phyloP scores from a whole-genome alignment of 75 land plant species.

The Adiantum capillusveneris region DNA sequence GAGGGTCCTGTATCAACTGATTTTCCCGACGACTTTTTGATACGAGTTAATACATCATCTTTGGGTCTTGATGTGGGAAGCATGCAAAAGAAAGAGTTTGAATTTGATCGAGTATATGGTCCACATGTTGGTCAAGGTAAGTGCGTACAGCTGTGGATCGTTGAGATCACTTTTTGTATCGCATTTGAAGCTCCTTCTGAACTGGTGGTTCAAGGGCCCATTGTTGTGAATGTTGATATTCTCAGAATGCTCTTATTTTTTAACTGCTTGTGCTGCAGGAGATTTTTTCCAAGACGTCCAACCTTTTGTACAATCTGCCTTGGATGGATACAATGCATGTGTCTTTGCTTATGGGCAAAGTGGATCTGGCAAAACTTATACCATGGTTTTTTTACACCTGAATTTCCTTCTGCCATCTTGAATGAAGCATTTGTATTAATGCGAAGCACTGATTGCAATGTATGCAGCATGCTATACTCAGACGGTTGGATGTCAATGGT shows the following conservation, averaged over 20 bases:
- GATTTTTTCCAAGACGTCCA: conserved; percentile 82
- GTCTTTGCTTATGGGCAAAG: conserved; percentile 91
- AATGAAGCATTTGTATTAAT: too few relatives aligned
- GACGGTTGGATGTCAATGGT: too few relatives aligned
- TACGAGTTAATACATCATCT: conserved; percentile 46
- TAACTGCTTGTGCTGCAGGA: conserved; percentile 54
- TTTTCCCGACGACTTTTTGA: conserved; percentile 79
- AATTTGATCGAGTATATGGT: conserved; percentile 96
- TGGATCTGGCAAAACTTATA: conserved; percentile 81
- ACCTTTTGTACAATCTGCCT: conserved; percentile 92
- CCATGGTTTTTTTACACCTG: too few relatives aligned
- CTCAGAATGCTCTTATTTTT: too few relatives aligned
- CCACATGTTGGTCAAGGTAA: conserved; percentile 97
- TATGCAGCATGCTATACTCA: too few relatives aligned
- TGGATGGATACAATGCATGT: conserved; percentile 93
- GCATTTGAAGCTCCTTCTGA: too few relatives aligned
- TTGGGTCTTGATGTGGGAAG: conserved; percentile 51
- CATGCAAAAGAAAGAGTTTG: conserved; percentile 81
- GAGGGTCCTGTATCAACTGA: conserved; percentile 74
- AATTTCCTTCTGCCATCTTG: too few relatives aligned
- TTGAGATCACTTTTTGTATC: too few relatives aligned
- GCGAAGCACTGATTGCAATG: too few relatives aligned
- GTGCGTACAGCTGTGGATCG: too few relatives aligned
- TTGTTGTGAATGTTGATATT: too few relatives aligned
- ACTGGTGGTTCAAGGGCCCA: too few relatives aligned